Base-by-base conservation (phyloP, 1,139 yeast genomes). In the Magnusiomyces tetraspermus region DNA sequence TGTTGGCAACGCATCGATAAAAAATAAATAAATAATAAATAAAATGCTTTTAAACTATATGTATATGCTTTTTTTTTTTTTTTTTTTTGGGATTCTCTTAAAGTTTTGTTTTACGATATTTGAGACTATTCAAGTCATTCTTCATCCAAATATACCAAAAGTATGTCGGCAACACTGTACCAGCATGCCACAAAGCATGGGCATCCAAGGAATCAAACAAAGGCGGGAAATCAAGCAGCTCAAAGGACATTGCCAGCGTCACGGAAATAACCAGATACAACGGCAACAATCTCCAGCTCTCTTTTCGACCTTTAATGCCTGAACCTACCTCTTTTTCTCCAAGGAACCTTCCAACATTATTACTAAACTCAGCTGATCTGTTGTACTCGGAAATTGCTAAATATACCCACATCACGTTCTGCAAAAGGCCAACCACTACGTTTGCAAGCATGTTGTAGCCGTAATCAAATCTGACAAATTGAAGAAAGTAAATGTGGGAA, bases 391-490 rank as follows among this genome's bases (percentile, higher is more conserved):
- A 54, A 24, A 72, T 53, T 3, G 73, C 62, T 50, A 70, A 70
- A 40, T 61, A 64, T 10, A 68, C 60, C 82, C 82, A 78, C 36
- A 75, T 60, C 5, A 77, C 59, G 66, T 89, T 86, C 62, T 90
- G 97, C 4, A 83, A 58, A 2, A 88, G 56, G 0, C 97, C 98
- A 52, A 88, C 77, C 1, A 77, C 67, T 1, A 92, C 82, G 62
- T 94, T 92, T 31, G 95, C 96, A 61, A 80, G 77, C 97, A 92
- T 92, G 70, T 92, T 92, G 68, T 92, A 92, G 1, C 95, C 82
- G 68, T 92, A 92, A 57, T 89, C 85, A 90, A 97, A 92, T 61
- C 83, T 84, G 15, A 78, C 67, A 46, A 70, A 65, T 41, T 83
- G 75, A 48, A 92, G 72, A 57, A 92, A 76, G 48, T 77, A 67